Base-by-base conservation (phyloP, 1,139 yeast genomes). In the Suhomyces maxii region DNA sequence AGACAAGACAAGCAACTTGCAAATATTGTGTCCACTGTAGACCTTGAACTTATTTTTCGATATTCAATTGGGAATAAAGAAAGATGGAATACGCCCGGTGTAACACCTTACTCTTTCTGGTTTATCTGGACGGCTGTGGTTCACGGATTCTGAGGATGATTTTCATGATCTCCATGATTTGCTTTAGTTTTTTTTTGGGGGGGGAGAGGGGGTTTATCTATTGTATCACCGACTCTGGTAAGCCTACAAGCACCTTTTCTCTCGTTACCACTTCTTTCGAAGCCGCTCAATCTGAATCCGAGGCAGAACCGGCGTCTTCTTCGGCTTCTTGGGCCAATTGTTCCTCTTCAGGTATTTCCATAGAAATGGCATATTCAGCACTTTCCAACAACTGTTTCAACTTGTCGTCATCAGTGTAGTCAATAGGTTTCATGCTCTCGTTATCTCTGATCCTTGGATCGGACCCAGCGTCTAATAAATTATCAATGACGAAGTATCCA, bases 381-480 rank as follows among this genome's bases (percentile, higher is more conserved):
- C 90, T 82, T 58, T 89, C 89, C 55, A 91, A 76, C 39, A 83
- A 69, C 53, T 83, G 83, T 41, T 72, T 71, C 56, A 91, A 73
- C 55, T 71, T 67, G 18, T 72, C 76, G 37, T 79, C 77, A 42
- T 81, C 79, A 10, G 83, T 85, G 52, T 90, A 73, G 57, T 89
- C 89, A 38, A 86, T 73, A 10, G 99, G 96, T 57, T 79, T 85
- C 58, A 85, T 79, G 28, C 86, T 84, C 50, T 60, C 63, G 32
- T 55, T 61, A 53, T 75, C 77, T 26, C 58, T 57, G 35, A 72
- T 65, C 45, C 76, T 56, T n/a, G 96, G 90, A 65, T 91, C 95
- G 1, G 96, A 84, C 2, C 98, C 99, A 33, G 96, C 97, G 59
- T 91, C 97, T 49, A 93, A 73, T 52, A 93, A 75, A 63, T 86